A percentile compares a stretch with the other conserved stretches of the same genome.
These are phyloP conservation scores for Amylocystis lapponica DNA, from an alignment of 768 basidiomycete species.

Conservation along the genomic window DNA sequence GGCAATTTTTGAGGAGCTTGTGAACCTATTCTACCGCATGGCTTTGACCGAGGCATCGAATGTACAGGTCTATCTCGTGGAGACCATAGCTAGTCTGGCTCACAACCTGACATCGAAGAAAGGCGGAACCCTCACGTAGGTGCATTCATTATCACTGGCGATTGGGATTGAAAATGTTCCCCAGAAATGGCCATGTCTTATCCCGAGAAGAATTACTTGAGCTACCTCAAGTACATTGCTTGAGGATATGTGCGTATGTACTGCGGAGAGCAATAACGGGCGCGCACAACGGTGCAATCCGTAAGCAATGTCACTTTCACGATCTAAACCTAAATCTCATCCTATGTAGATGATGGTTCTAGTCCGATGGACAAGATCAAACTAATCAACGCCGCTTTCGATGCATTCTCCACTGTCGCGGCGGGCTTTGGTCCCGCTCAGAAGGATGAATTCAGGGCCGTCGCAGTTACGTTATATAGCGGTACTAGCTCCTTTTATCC, in stretches of 20 bases:
- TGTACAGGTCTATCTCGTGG: conserved; percentile 67
- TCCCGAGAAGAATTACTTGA: conserved; percentile 8
- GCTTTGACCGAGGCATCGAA: conserved; percentile 78
- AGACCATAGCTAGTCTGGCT: conserved; percentile 42
- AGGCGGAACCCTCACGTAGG: neutral
- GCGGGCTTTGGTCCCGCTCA: conserved; percentile 46
- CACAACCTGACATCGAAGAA: conserved; percentile 12
- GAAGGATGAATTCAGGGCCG: conserved; percentile 71
- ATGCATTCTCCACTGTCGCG: conserved; percentile 55
- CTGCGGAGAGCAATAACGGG: conserved; percentile 66
- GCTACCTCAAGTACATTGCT: conserved; percentile 46
- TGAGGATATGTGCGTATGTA: conserved; percentile 78
- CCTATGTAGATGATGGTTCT: conserved; percentile 39
- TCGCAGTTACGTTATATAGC: conserved; percentile 74
- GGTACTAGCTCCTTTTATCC: conserved; percentile 38
- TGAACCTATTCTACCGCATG: conserved; percentile 82
- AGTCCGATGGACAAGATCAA: conserved; percentile 47
- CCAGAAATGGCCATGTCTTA: conserved; percentile 7
- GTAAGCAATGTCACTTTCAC: conserved; percentile 31
- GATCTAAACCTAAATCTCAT: neutral
- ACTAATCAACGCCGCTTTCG: conserved; percentile 60
- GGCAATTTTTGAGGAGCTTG: conserved; percentile 84
- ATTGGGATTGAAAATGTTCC: neutral
- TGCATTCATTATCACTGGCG: neutral
- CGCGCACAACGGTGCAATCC: conserved; percentile 42